Evolutionary conservation across 441 rosid species (phyloP).

Genomic region (Raphanus hybrid): DNA sequence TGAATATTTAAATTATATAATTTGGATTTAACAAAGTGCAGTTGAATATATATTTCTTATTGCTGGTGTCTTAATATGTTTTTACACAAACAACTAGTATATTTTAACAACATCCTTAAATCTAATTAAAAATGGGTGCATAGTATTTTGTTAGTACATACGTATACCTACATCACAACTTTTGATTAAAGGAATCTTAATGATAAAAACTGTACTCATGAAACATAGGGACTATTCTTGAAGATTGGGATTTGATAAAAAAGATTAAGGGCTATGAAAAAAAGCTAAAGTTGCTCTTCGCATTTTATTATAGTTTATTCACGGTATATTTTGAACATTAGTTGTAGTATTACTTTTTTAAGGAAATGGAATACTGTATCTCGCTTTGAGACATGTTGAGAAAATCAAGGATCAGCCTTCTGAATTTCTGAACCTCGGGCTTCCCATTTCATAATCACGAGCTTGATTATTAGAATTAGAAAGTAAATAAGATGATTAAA

Average conservation of each 20-base stretch:
- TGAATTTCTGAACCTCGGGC: conserved; percentile 4
- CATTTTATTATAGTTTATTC: background rate
- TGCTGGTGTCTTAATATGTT: background rate
- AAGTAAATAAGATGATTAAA: conserved; percentile 1
- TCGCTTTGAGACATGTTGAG: conserved; percentile 6
- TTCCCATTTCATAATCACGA: conserved; percentile 10
- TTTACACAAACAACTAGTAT: background rate
- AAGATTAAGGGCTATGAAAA: background rate
- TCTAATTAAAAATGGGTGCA: background rate
- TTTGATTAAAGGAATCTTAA: background rate
- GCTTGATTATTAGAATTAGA: conserved; percentile 1
- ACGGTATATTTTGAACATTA: background rate
- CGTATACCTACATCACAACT: background rate
- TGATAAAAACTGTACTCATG: background rate
- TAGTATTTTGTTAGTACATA: background rate
- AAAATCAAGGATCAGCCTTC: conserved; percentile 13
- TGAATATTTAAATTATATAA: too few species aligned
- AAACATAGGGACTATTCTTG: background rate
- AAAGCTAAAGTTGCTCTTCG: background rate
- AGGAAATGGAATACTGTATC: background rate
- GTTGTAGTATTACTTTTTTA: background rate
- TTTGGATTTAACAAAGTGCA: background rate
- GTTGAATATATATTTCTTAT: too few species aligned
- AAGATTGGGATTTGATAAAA: conserved; percentile 12
- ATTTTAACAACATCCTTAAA: background rate